A percentile compares a stretch with the other conserved stretches of the same genome.
Conservation (phyloP, 2,329 filamentous ascomycete genomes). For the Cercospora nicotianae region DNA sequence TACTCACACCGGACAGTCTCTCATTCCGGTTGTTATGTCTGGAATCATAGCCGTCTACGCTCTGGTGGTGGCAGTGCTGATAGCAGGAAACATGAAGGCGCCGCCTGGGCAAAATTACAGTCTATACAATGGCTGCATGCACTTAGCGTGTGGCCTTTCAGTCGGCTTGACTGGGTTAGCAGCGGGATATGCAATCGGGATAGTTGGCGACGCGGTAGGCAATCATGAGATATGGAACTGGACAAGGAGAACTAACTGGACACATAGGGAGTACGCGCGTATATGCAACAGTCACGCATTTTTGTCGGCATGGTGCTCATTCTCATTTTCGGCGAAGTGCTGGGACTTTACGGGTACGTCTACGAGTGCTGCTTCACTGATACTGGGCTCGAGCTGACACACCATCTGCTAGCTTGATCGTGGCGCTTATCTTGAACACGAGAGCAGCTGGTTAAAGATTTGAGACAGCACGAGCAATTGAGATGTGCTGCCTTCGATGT, state of each 20-base stretch:
- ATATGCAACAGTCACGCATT: constrained; percentile 93
- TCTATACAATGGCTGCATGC: constrained; percentile 90
- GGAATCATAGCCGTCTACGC: constrained; percentile 99
- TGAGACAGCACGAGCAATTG: background rate
- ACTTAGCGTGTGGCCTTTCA: constrained; percentile 84
- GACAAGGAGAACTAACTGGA: constrained; percentile 5
- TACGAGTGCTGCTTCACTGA: background rate
- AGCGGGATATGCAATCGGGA: constrained; percentile 92
- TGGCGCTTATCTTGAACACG: constrained; percentile 89
- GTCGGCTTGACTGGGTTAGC: constrained; percentile 91
- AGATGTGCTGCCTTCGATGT: background rate
- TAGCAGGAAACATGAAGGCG: constrained; percentile 82
- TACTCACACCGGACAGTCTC: constrained; percentile 56
- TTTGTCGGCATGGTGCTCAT: constrained; percentile 99
- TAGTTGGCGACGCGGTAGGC: constrained; percentile 84
- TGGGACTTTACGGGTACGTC: constrained; percentile 91
- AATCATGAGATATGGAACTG: background rate
- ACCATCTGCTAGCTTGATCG: constrained; percentile 67
- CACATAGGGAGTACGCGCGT: constrained; percentile 73
- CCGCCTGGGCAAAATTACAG: constrained; percentile 70
- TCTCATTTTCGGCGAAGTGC: constrained; percentile 95
- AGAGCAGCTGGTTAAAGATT: constrained; percentile 32
- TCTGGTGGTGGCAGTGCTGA: constrained; percentile 93
- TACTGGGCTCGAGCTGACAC: background rate
- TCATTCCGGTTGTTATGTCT: constrained; percentile 94